Base-by-base conservation (phyloP, 768 basidiomycete species). In the Gloeophyllum trabeum region DNA sequence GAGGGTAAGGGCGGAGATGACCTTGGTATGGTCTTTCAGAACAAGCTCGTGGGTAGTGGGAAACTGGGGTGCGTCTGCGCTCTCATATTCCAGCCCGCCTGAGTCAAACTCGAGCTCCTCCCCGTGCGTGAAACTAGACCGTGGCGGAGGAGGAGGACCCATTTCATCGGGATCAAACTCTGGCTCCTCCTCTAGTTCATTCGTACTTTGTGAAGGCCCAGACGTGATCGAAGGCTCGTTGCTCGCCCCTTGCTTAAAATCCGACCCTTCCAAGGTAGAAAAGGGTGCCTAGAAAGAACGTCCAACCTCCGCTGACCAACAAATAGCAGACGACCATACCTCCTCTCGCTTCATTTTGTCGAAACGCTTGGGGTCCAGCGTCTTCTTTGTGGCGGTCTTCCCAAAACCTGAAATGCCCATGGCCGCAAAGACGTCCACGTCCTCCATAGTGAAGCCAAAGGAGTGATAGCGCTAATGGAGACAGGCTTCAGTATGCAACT, bases 1-100 rank as follows among this genome's bases (percentile, higher is more conserved):
- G 37, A 98, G 66, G 0, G 91, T 72, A 16, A 99, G 67, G 3
- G 96, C 91, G 19, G 93, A 90, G 16, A 98, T 79, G 41, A 96
- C 90, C 65, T 98, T 99, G 12, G 76, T 82, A 57, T 99, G 96
- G 61, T 98, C 93, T 61, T 94, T 96, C 55, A 98, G 71, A 7
- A 76, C 62, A 43, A 94, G 74, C 66, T 98, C 93, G 57, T 98
- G 94, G 4, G 90, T 83, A 23, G 79, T 75, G 18, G 96, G 96
- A 55, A 94, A 87, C 41, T 70, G 68, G 35, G 78, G 75, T 43
- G 67, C 64, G 35, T 58, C 56, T 38, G 59, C 55, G 16, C 62
- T 61, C 34, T 75, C 75, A 24, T 60, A 56, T 24, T 64, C 56
- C 51, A 76, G 57, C 22, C 57, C 51, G 53, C 56, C 44, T n/a